Evolutionary conservation across 805 yeast species (phyloP), one percentile per base, ranked within the genome.

Genomic region (Yarrowia porcina): DNA sequence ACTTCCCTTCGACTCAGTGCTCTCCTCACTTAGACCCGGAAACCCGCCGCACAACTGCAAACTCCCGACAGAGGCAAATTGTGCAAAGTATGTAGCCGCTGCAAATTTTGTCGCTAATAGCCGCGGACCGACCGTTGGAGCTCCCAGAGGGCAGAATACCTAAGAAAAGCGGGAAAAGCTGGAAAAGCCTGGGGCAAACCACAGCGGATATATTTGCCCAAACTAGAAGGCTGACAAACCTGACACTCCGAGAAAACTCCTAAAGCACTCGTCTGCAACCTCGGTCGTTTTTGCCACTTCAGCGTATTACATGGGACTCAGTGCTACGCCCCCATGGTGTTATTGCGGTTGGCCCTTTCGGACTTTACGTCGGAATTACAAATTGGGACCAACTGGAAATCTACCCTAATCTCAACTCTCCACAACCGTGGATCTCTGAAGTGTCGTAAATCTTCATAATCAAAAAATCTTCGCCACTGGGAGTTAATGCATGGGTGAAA

Each of bases 121-220:
- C 50, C 35, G 50, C 50, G 50, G 35, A 45, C 35, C 35, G 35
- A 42, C 49, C 49, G 49, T 42, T 42, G 49, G 49, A 25, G 20
- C 45, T 41, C 45, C 45, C 44, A 4, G 28, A 15, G 28, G 28
- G 28, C 8, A 8, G 28, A 25, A 25, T 25, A 25, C 28, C 8
- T 25, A 25, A 25, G 28, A 25, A n/a, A n/a, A n/a, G n/a, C n/a
- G n/a, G n/a, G n/a, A n/a, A n/a, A n/a, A n/a, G n/a, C n/a, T n/a
- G 42, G 25, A 8, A 21, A 12, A 13, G 28, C 8, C 28, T 20
- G 23, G 44, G 15, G 23, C 21, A 18, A 45, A 45, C 35, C 50
- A 18, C 50, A 45, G 50, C 50, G 50, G 50, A 18, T 45, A 28
- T 13, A 28, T 27, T 28, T 45, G 33, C 50, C 50, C 18, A 17